phyloP scores from a whole-genome alignment of 1,139 yeast species.

The Debaryomyces coudertii region DNA sequence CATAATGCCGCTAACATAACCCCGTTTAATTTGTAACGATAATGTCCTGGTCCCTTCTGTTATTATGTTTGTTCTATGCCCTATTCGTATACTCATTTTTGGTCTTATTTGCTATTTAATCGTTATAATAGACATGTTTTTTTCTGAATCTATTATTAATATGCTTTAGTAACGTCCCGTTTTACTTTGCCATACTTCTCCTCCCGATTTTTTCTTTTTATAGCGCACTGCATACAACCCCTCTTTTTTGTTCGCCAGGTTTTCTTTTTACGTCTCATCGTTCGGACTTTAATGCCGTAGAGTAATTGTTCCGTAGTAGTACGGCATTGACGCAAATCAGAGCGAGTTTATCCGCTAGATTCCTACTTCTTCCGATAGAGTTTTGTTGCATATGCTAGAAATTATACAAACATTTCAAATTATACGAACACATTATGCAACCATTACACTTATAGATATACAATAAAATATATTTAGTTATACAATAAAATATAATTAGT shows the following conservation, averaged over 20 bases:
- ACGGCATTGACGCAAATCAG: neutral
- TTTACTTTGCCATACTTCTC: slow-evolving; percentile 7
- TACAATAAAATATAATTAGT: neutral
- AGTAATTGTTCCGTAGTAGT: neutral
- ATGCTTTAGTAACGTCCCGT: neutral
- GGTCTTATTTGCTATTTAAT: neutral
- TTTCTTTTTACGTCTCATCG: neutral
- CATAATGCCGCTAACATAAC: slow-evolving; percentile 18
- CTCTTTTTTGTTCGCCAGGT: neutral
- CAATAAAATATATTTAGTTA: neutral
- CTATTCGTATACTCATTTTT: slow-evolving; percentile 4
- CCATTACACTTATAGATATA: neutral
- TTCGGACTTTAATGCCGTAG: slow-evolving; percentile 2
- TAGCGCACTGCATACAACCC: neutral
- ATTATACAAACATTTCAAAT: too few species aligned
- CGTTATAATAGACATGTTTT: neutral
- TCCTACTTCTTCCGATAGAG: neutral
- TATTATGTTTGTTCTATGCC: neutral
- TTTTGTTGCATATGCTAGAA: neutral
- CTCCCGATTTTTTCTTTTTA: slow-evolving; percentile 5
- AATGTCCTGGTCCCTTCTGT: neutral
- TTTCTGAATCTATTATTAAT: neutral
- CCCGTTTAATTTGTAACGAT: slow-evolving; percentile 1
- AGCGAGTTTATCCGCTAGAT: neutral
- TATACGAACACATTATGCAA: too few species aligned